Conservation (phyloP, 495 filamentous ascomycete species). For the Daldinia loculata region DNA sequence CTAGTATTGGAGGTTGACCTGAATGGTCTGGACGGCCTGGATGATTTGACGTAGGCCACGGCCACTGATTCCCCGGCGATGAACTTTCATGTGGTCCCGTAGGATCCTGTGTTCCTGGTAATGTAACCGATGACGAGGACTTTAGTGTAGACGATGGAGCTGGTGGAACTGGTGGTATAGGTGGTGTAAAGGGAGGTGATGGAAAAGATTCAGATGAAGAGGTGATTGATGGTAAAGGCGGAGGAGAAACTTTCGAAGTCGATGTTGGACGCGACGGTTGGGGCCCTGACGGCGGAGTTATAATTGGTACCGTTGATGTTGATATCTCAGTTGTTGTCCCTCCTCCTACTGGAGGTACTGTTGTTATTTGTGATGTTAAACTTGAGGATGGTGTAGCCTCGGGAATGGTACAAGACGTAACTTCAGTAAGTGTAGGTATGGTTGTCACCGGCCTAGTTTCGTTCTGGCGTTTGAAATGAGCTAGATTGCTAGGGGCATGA, state of each 20-base stretch:
- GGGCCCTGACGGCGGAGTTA: neutral
- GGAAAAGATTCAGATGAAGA: neutral
- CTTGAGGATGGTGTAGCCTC: neutral
- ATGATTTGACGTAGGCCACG: constrained; percentile 6
- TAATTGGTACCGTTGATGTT: neutral
- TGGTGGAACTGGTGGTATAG: too few species aligned
- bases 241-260: neutral
- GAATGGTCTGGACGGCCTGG: neutral
- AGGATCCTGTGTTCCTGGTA: neutral
- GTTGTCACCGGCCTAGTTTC: constrained; percentile 8
- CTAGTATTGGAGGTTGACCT: constrained; percentile 3
- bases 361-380: neutral
- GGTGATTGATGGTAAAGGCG: neutral
- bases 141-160: neutral
- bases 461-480: constrained; percentile 26
- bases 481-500: neutral
- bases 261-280: constrained; percentile 1
- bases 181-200: neutral
- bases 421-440: constrained; percentile 1
- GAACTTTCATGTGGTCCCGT: constrained; percentile 9
- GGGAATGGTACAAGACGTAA: neutral
- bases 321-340: neutral
- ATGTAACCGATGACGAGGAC: neutral
- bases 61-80: neutral
- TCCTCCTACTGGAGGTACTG: neutral